Evolutionary conservation across 495 filamentous ascomycete genomes (phyloP), one percentile per base, ranked within the genome.

Genomic region (Xylaria venustula): DNA sequence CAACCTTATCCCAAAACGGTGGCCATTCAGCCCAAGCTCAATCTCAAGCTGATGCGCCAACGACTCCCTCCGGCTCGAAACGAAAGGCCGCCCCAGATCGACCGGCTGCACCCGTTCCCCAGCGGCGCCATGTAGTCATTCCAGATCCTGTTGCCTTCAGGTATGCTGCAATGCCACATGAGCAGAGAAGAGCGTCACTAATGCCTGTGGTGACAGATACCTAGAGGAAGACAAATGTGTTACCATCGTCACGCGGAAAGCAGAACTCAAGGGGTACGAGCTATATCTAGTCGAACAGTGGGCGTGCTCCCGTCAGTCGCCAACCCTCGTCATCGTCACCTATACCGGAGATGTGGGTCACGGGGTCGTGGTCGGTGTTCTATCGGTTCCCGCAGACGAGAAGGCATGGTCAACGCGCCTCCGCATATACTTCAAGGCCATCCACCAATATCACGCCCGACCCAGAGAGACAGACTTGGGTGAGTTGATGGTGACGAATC

Each of bases 281-380:
- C 77, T 93, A 50, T 98, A 98, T 75, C 74, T 98, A 36, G 92
- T 98, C 58, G 94, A 98, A 73, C 94, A 98, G 84, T 98, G 94
- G 95, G 91, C 91, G 11, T 97, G 92, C 72, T 97, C 93, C 7
- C 86, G 94, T 55, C 80, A 85, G 30, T 89, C 96, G 65, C 94
- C 93, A 7, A 96, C 93, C 25, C 90, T 94, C 62, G 85, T 96
- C 26, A 96, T 98, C 61, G 88, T 89, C 20, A 96, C 93, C 5
- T 98, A 94, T 72, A 97, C 95, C 0, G 95, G 94, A 17, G 90
- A 97, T 65, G 79, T 84, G 11, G 87, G 88, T 17, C 89, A 97
- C 71, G 83, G 77, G 3, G 83, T 97, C 17, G 69, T 86, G 5
- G 92, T 90, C 15, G 88, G 89, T n/a, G 88, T 97, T 7, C 73